Base-by-base conservation (phyloP, 164 flowering plant genomes). In the Santalum album region DNA sequence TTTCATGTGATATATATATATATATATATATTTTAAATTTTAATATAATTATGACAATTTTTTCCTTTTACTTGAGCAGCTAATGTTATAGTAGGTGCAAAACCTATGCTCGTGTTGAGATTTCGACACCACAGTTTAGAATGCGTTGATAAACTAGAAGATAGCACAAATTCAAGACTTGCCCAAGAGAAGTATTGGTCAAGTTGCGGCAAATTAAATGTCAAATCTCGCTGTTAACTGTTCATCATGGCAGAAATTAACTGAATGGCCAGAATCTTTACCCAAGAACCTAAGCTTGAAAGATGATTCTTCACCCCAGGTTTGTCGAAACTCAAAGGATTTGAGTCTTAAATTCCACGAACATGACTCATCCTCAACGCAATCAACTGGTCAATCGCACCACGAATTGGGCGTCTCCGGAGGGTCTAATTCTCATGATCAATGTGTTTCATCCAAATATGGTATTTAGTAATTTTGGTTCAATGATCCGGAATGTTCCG, bases 361-460 rank as follows among this genome's bases (percentile, higher is more conserved):
- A 43, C 79, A 70, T 45, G 83, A 74, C 39, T 79, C 83, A 12
- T 61, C 82, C 18, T 73, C 83, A 21, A 65, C 77, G 49, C 87
- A 76, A 44, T 82, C 84, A 34, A 71, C 77, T 40, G 64, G 69
- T 57, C 78, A 75, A 54, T 80, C 88, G 27, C 73, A 65, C 49
- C 65, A 72, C 42, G 76, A 66, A 45, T 42, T 61, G 49, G 54
- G 59, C 40, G 66, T 58, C 43, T 44, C 63, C 1, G 53, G 53
- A 46, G 68, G 62, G 18, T 63, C 66, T 46, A 69, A 59, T 52
- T 64, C 77, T 52, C 72, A 55, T 20, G 81, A 76, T 51, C 80
- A 72, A 56, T 62, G 74, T 60, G 43, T 65, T 70, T 75, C 84
- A 19, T 72, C 80, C 24, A 78, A 77, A 49, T 74, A 82, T 52